phyloP scores from a whole-genome alignment of 2,329 filamentous ascomycete genomes.

The Pyricularia sp. region DNA sequence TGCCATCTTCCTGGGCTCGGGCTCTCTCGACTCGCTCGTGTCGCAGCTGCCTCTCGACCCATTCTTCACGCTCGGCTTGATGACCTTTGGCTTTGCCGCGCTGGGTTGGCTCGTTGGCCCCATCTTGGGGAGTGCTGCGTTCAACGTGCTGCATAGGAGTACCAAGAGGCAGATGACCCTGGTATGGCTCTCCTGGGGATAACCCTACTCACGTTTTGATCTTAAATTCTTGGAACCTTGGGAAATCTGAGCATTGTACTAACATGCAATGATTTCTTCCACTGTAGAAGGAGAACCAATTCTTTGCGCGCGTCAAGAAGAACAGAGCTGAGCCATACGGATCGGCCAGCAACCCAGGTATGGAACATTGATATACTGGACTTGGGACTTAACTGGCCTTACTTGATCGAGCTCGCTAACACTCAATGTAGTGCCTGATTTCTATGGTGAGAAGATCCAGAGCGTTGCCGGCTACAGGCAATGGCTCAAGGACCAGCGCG shows the following conservation, averaged over 20 bases:
- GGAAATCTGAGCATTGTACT: not conserved
- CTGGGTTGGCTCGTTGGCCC: slow-evolving; percentile 85
- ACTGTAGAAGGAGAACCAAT: slow-evolving; percentile 77
- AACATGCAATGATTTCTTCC: not conserved
- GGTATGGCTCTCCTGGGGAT: slow-evolving; percentile 31
- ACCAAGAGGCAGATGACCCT: slow-evolving; percentile 62
- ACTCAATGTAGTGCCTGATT: slow-evolving; percentile 66
- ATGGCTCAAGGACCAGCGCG: slow-evolving; percentile 96
- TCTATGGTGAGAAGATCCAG: slow-evolving; percentile 97
- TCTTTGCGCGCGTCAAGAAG: slow-evolving; percentile 85
- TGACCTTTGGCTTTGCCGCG: slow-evolving; percentile 67
- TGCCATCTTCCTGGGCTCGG: slow-evolving; percentile 56
- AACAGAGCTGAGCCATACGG: slow-evolving; percentile 88
- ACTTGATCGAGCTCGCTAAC: slow-evolving; percentile 4
- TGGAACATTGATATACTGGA: slow-evolving; percentile 10
- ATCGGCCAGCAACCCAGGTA: slow-evolving; percentile 76
- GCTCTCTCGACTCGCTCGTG: slow-evolving; percentile 63
- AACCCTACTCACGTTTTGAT: not conserved
- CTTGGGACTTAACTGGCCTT: not conserved
- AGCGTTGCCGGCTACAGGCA: slow-evolving; percentile 85
- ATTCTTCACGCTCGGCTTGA: slow-evolving; percentile 72
- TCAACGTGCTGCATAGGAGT: slow-evolving; percentile 65
- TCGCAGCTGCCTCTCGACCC: slow-evolving; percentile 75
- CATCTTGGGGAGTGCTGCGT: slow-evolving; percentile 68
- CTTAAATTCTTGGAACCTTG: not conserved